Base-by-base conservation (phyloP, 805 yeast genomes). In the Hermanozyma aechmeae region DNA sequence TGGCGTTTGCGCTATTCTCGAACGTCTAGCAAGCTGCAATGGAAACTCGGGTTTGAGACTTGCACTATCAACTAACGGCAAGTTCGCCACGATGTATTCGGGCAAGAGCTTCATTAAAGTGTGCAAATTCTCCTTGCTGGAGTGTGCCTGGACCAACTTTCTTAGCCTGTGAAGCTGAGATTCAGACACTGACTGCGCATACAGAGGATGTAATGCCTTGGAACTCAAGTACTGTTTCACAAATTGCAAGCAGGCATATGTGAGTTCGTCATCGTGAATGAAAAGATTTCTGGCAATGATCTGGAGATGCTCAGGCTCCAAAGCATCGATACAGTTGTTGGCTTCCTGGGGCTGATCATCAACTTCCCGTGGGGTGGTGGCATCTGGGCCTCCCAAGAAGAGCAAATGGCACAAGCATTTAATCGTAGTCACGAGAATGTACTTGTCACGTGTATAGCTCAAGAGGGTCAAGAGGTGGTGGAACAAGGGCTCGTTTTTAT, bases 351-450 rank as follows among this genome's bases (percentile, higher is more conserved):
- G 32, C 14, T 26, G 34, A 13, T 36, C 40, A 2, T 18, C 25
- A 16, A 33, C 27, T 15, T 32, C 28, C 13, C 34, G 28, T 25
- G 34, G 29, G 23, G 21, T 29, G 21, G 30, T 26, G 4, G 35
- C 44, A 17, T 24, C 34, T n/a, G 36, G 35, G 24, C 50, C 56
- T 25, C 54, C 51, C 18, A 55, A 46, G 26, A 56, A 86, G 37
- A 86, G 65, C 30, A 87, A 65, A 48, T 96, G 77, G 13, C 94
- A 73, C 34, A 92, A 59, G 1, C 89, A 73, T 51, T 92, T 76
- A 46, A 86, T 56, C 6, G 79, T 70, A 4, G 86, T 71, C 17
- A 83, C 69, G 19, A 84, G 56, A 31, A 78, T 57, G 16, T 79
- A 68, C 38, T 94, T 71, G 50, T 92, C 97, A 23, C 67, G 65